These are phyloP conservation scores for Penicillium brevicompactum DNA, from an alignment of 2,329 filamentous ascomycete genomes.

Conservation along the genomic window DNA sequence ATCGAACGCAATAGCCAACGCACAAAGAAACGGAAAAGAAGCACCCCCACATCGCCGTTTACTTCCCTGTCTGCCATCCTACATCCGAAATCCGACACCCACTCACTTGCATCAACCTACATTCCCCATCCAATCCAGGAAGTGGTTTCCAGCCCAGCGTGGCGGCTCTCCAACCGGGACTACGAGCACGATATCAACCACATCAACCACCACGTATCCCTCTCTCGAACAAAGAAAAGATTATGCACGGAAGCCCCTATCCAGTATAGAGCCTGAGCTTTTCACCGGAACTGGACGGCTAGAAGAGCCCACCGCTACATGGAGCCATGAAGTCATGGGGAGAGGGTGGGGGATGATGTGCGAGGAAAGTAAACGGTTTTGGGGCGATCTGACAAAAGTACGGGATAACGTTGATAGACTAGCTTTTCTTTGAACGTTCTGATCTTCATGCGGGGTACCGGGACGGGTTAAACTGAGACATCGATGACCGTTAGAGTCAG, in stretches of 20 bases:
- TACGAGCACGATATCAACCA: neutral
- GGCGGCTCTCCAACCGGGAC: neutral
- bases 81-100: neutral
- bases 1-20: neutral
- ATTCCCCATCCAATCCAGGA: neutral
- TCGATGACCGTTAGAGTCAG: neutral
- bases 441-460: neutral
- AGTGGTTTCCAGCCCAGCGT: neutral
- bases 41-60: neutral
- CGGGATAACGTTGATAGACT: neutral
- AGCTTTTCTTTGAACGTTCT: neutral
- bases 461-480: neutral
- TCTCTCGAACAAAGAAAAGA: constrained; percentile 1
- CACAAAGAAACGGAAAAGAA: constrained; percentile 7
- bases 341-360: neutral
- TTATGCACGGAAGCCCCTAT: neutral
- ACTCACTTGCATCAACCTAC: neutral
- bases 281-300: neutral
- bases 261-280: neutral
- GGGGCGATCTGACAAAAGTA: neutral
- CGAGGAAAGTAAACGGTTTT: neutral
- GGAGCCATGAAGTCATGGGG: neutral
- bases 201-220: neutral
- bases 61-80: neutral
- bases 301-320: neutral